Base-by-base conservation (phyloP, 306 rosid species). In the Lathyrus oleraceus region DNA sequence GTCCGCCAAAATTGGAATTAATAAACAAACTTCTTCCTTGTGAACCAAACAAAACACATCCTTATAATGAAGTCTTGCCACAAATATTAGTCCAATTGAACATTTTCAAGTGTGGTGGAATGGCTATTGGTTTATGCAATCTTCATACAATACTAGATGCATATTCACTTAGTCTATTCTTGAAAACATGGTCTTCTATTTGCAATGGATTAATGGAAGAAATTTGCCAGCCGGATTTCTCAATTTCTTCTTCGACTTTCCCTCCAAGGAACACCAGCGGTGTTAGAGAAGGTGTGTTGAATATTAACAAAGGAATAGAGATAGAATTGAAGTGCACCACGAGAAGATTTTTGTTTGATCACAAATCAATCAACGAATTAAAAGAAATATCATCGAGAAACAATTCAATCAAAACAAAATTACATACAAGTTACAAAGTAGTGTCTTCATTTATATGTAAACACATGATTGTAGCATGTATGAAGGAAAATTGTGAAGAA, bases 31-130 rank as follows among this genome's bases (percentile, higher is more conserved):
- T 88, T 10, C 73, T 83, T 65, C 85, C 94, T 0, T 72, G 77
- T 52, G 85, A 67, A 23, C 78, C 85, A 53, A 65, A 75, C 78
- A 48, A 70, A 40, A 57, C 40, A 0, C 84, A 83, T 10, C 63
- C 76, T 1, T 44, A 57, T 1, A 27, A 49, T 2, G 21, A 75
- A 10, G 14, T 49, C 8, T 65, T 72, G 44, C 85, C 87, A 0
- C 85, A 68, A 16, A 0, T 85, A 4, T 75, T 79, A 3, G 32
- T 85, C 15, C 90, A 88, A 85, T 76, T 83, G 44, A 87, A 61
- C 81, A 14, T 27, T 19, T 87, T 87, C 67, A 56, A 71, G 13
- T 88, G 90, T 73, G 88, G 90, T 39, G 88, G 90, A 6, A 75
- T 83, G 57, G 85, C 90, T 17, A 51, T 88, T 21, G 88, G 81